Percentiles rank a stretch among this genome's conserved stretches.
Evolutionary conservation across 768 basidiomycete species (phyloP).

Genomic region (Ephemerocybe angulata): DNA sequence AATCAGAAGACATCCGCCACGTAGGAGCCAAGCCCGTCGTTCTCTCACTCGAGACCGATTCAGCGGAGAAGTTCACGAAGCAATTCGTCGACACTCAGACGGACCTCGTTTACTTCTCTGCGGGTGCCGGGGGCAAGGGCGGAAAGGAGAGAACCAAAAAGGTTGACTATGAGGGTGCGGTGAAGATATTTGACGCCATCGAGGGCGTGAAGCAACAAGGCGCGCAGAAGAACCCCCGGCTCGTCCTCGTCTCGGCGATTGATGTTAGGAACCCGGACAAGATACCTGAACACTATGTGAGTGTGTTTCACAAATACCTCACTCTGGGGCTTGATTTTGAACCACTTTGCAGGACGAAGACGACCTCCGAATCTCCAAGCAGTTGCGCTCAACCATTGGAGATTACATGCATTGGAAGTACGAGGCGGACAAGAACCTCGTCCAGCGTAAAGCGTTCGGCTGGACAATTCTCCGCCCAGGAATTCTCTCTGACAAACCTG

Average conservation of each 20-base stretch:
- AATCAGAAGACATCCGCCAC: slow-evolving; percentile 44
- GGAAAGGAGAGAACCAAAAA: slow-evolving; percentile 50
- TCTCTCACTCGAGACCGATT: slow-evolving; percentile 53
- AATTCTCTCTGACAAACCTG: slow-evolving; percentile 46
- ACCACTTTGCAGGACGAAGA: slow-evolving; percentile 46
- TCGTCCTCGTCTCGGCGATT: slow-evolving; percentile 58
- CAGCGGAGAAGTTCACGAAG: slow-evolving; percentile 41
- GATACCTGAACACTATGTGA: slow-evolving; percentile 50
- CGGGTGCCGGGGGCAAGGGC: slow-evolving; percentile 57
- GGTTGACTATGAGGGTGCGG: slow-evolving; percentile 60
- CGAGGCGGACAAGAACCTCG: slow-evolving; percentile 47
- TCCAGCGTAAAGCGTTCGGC: slow-evolving; percentile 49
- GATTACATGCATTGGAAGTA: slow-evolving; percentile 48
- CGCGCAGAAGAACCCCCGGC: slow-evolving; percentile 40
- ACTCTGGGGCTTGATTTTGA: neutral
- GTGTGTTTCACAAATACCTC: slow-evolving; percentile 12
- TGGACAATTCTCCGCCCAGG: slow-evolving; percentile 71
- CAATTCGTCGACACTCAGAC: slow-evolving; percentile 35
- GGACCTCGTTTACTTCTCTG: slow-evolving; percentile 45
- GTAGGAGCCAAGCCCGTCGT: slow-evolving; percentile 44
- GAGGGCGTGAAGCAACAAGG: slow-evolving; percentile 40
- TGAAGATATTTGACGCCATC: slow-evolving; percentile 70
- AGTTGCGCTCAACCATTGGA: slow-evolving; percentile 42
- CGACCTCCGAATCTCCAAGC: slow-evolving; percentile 41
- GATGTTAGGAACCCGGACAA: slow-evolving; percentile 51